Base-by-base conservation (phyloP, 169 alveolate species). In the Perkinsus chesapeaki region DNA sequence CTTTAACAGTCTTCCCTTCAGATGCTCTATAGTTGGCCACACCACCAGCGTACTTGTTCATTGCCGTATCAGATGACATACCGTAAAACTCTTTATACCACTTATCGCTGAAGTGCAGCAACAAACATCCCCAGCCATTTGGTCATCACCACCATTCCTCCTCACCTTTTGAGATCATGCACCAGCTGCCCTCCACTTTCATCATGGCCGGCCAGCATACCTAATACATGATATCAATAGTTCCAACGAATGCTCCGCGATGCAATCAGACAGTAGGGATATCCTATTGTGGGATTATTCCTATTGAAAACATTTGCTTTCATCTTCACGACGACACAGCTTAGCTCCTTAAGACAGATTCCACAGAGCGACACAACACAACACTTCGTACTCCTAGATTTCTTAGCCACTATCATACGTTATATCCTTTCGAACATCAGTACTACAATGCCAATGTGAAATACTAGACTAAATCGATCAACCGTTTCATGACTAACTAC, bases 1-100 rank as follows among this genome's bases (percentile, higher is more conserved):
- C 94, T 94, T 93, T 93, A 39, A 94, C 95, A n/a, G 95, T 91
- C 93, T 94, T 94, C 31, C 95, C 95, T 90, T 94, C 95, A 19
- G 94, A 92, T 73, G 93, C 72, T 0, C 95, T 93, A 39, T 94
- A 94, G 93, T 94, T 94, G n/a, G 95, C 95, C 39, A 94, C 95
- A 34, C 95, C 95, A 36, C 94, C 95, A 34, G 94, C 92, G 34
- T 94, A 93, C 92, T 38, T 31, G 20, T 39, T 39, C 92, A 91
- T 91, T 10, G 92, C 92, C 9, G 92, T 91, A 38, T n/a, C 92
- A n/a, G 92, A 91, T 3, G 60, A 37, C 92, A 91, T 91, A 23
- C 92, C 92, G 31, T 60, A 60, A 16, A 60, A 60, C 82, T 60
- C 82, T 60, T 60, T 60, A 60, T 60, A 60, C 82, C 82, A 60